phyloP scores from a whole-genome alignment of 225 moss, liverwort and hornwort genomes.

The Climacium dendroides region DNA sequence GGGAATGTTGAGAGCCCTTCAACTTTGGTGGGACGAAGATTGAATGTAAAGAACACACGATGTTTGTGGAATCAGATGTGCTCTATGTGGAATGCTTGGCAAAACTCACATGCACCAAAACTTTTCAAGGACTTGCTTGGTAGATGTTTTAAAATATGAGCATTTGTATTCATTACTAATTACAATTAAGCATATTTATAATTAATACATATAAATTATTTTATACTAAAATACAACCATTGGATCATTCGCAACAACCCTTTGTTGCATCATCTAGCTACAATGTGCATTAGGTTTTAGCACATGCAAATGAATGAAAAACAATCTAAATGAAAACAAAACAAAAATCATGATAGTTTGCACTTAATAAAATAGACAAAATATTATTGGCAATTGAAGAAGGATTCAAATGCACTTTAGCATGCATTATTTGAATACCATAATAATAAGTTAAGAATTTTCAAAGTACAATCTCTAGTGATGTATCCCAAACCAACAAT shows the following conservation, averaged over 20 bases:
- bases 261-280: background rate
- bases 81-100: fast-evolving
- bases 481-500: fast-evolving
- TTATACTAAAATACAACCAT: no score
- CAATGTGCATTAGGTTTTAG: background rate
- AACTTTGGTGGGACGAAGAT: fast-evolving
- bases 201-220: background rate
- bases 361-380: no score
- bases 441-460: background rate
- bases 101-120: no score
- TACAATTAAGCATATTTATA: fast-evolving
- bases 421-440: background rate
- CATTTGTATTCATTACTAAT: background rate
- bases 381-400: no score
- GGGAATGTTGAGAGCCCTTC: fast-evolving
- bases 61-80: background rate
- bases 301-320: background rate
- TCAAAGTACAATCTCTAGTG: fast-evolving
- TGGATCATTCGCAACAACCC: background rate
- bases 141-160: background rate
- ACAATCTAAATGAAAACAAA: fast-evolving
- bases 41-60: fast-evolving
- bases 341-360: no score
- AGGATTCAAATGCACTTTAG: no score
- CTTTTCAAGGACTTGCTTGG: no score